Percentiles rank a stretch among this genome's conserved stretches.
These are phyloP conservation scores for Cucurbita ficifolia DNA, from an alignment of 306 rosid genomes.

Conservation along the genomic window DNA sequence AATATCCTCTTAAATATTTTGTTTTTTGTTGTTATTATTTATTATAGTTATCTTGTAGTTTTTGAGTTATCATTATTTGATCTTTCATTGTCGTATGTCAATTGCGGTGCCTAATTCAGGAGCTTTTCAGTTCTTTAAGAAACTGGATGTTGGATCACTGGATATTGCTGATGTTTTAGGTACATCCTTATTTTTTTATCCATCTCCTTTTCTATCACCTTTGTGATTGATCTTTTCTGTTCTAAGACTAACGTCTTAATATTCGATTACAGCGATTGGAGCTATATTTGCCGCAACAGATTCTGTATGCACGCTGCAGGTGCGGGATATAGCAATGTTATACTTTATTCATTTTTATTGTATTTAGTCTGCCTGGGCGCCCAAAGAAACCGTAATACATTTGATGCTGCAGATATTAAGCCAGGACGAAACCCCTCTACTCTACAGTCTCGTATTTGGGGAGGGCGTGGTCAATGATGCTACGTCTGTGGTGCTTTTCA, in stretches of 20 bases:
- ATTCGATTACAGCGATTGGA: conserved; percentile 63
- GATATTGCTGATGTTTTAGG: conserved; percentile 71
- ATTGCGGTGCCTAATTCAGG: conserved; percentile 51
- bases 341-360: background rate
- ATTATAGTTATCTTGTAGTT: background rate
- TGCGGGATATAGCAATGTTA: conserved; percentile 16
- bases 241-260: conserved; percentile 4
- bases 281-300: conserved; percentile 97
- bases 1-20: background rate
- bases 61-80: background rate
- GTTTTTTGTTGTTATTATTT: background rate
- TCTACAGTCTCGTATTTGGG: conserved; percentile 94
- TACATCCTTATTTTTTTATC: conserved; percentile 13
- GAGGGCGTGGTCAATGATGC: conserved; percentile 99
- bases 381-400: conserved; percentile 8
- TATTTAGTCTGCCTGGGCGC: conserved; percentile 1
- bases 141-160: conserved; percentile 49
- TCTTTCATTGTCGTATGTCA: background rate
- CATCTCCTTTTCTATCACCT: background rate
- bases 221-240: background rate
- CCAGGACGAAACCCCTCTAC: conserved; percentile 97
- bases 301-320: conserved; percentile 99
- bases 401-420: conserved; percentile 60
- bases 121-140: conserved; percentile 45
- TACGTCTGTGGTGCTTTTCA: conserved; percentile 93